Evolutionary conservation across 2,329 filamentous ascomycete species (phyloP).

Genomic region (Fragosphaeria purpurea): DNA sequence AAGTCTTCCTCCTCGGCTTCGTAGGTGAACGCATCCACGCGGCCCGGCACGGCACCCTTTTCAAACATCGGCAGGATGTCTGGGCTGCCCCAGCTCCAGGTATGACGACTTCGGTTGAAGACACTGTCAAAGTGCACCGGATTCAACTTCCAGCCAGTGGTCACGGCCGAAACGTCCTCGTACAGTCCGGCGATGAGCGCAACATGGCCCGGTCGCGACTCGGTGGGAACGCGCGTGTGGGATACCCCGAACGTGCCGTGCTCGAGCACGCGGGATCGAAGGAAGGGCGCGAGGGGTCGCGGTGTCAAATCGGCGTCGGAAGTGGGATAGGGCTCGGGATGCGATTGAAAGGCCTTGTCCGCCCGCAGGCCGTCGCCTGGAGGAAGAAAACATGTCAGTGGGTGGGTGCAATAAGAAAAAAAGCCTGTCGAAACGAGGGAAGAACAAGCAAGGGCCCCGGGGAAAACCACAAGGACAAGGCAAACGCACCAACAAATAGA

Average conservation of each 20-base stretch:
- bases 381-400: not conserved
- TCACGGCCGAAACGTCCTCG: constrained; percentile 95
- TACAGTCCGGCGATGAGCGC: constrained; percentile 94
- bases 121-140: constrained; percentile 98
- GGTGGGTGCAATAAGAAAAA: not conserved
- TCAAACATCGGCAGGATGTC: constrained; percentile 98
- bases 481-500: constrained; percentile 68
- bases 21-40: constrained; percentile 82
- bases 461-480: not conserved
- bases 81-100: constrained; percentile 98
- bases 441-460: not conserved
- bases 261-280: constrained; percentile 78
- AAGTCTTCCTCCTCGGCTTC: constrained; percentile 82
- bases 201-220: constrained; percentile 92
- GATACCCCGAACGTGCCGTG: constrained; percentile 95
- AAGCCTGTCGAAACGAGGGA: not conserved
- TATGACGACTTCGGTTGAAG: constrained; percentile 92
- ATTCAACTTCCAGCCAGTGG: constrained; percentile 96
- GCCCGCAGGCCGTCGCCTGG: constrained; percentile 83
- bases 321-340: constrained; percentile 73
- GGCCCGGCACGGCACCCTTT: constrained; percentile 76
- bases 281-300: constrained; percentile 77
- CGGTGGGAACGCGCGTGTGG: constrained; percentile 91
- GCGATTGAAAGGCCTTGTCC: constrained; percentile 93
- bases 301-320: constrained; percentile 56